Conservation (phyloP, 495 filamentous ascomycete species). For the Neurospora terricola region DNA sequence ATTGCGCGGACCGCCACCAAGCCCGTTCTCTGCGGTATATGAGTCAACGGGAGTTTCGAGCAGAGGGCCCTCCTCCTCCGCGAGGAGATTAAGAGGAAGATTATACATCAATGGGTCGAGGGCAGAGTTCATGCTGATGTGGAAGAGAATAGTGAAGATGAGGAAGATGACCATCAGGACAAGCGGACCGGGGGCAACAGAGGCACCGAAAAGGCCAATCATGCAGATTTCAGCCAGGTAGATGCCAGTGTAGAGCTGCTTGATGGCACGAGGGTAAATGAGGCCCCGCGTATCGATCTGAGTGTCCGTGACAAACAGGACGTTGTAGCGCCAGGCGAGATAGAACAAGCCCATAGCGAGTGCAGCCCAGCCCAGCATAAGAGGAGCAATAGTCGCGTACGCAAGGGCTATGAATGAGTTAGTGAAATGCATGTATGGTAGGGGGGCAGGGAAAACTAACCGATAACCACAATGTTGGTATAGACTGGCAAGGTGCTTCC, state of each 20-base stretch:
- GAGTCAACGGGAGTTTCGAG: conserved; percentile 16
- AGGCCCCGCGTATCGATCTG: conserved; percentile 84
- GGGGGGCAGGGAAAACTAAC: conserved; percentile 26
- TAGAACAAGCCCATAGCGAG: conserved; percentile 83
- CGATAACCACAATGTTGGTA: conserved; percentile 79
- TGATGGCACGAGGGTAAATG: conserved; percentile 78
- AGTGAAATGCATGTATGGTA: not conserved
- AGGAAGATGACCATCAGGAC: conserved; percentile 77
- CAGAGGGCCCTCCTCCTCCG: conserved; percentile 51
- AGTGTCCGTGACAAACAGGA: conserved; percentile 83
- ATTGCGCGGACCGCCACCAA: not conserved
- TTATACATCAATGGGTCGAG: conserved; percentile 73
- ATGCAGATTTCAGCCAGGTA: conserved; percentile 80
- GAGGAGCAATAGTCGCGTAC: conserved; percentile 83
- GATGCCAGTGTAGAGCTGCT: conserved; percentile 81
- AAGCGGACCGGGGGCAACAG: conserved; percentile 60
- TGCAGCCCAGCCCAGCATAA: conserved; percentile 79
- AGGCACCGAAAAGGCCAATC: conserved; percentile 81
- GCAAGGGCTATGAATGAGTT: conserved; percentile 49
- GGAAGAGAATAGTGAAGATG: conserved; percentile 71
- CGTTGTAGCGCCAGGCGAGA: conserved; percentile 88
- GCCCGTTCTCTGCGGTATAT: conserved; percentile 4
- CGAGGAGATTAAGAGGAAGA: conserved; percentile 54
- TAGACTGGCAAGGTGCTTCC: conserved; percentile 82
- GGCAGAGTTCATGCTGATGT: conserved; percentile 68